Percentiles rank a stretch among this genome's conserved stretches.
Evolutionary conservation across 108 stramenopile species (phyloP).

Genomic region (Licmophora abbreviata): DNA sequence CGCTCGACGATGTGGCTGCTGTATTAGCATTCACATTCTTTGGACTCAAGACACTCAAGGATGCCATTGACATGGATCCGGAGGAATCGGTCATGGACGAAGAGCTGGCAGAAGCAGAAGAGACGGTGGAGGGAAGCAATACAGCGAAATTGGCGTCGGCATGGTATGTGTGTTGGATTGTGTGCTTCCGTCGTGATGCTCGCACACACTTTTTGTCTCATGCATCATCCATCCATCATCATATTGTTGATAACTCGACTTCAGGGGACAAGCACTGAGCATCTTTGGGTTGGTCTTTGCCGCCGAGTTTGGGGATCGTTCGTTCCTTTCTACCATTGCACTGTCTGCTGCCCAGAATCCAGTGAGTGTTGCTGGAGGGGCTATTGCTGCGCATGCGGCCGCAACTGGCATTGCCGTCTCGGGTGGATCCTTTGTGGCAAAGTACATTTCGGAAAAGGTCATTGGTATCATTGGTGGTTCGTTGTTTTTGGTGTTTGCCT

Average conservation of each 20-base stretch:
- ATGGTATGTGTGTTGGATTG: slow-evolving; percentile 28
- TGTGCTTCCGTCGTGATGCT: neutral
- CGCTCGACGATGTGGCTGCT: slow-evolving; percentile 88
- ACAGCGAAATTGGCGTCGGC: slow-evolving; percentile 29
- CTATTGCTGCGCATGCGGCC: slow-evolving; percentile 86
- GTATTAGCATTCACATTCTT: slow-evolving; percentile 94
- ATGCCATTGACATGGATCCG: slow-evolving; percentile 72
- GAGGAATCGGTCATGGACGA: slow-evolving; percentile 83
- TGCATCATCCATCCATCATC: neutral
- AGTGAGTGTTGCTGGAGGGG: slow-evolving; percentile 87
- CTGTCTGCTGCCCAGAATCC: slow-evolving; percentile 95
- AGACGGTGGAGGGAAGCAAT: slow-evolving; percentile 59
- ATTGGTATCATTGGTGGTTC: slow-evolving; percentile 87
- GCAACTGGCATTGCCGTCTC: slow-evolving; percentile 88
- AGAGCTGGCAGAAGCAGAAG: slow-evolving; percentile 93
- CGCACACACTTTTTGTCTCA: slow-evolving; percentile 3
- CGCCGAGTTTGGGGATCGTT: slow-evolving; percentile 93
- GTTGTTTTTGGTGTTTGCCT: slow-evolving; percentile 88
- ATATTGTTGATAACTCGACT: neutral
- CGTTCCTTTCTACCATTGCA: slow-evolving; percentile 97
- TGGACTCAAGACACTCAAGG: slow-evolving; percentile 91
- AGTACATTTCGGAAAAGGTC: slow-evolving; percentile 87
- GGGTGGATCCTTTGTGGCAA: slow-evolving; percentile 76
- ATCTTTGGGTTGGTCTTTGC: slow-evolving; percentile 88
- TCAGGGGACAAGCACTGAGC: slow-evolving; percentile 56